Base-by-base conservation (phyloP, 148 eudicot genomes). In the Diospyros lotus region DNA sequence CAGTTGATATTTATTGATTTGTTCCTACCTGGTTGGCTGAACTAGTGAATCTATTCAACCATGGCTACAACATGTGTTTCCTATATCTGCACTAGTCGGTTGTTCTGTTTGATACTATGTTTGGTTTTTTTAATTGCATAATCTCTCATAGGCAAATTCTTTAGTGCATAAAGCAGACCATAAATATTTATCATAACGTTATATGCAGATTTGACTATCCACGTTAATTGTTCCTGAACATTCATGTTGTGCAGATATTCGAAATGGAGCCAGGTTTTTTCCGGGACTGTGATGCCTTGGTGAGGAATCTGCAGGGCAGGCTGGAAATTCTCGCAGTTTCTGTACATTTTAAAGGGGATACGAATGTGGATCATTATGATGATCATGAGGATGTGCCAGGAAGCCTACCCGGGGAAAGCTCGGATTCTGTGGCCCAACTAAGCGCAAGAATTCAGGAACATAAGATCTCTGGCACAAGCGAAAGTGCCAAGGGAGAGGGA, bases 291-390 rank as follows among this genome's bases (percentile, higher is more conserved):
- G 94, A 88, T 78, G 75, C 78, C 58, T 64, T 90, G 60, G 89
- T 90, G 79, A 89, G 96, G 72, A 92, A 77, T 78, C 76, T 92
- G 65, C 97, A 86, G 72, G 98, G 97, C 13, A 90, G 90, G 79
- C 45, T 90, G 62, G 98, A 95, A 82, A 86, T 95, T 62, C 97
- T 95, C 68, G 89, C 97, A 4, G 93, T 88, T 62, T 89, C 93
- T 66, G 93, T 90, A 72, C 97, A 95, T 66, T 83, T 77, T 1
- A 96, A 95, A 73, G 89, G 89, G 66, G 97, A 95, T 58, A 85
- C 88, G 10, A 78, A 85, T 14, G 51, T 67, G 73, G 97, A 95
- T 81, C 76, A 87, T 55, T 90, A 78, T 69, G 97, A 94, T 56
- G 93, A 86, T 59, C 76, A 77, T 13, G 93, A 92, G 50, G 91